Evolutionary conservation across 1,284 basidiomycete species (phyloP), one percentile per base, ranked within the genome.

Genomic region (Afroboletus lepidellus): DNA sequence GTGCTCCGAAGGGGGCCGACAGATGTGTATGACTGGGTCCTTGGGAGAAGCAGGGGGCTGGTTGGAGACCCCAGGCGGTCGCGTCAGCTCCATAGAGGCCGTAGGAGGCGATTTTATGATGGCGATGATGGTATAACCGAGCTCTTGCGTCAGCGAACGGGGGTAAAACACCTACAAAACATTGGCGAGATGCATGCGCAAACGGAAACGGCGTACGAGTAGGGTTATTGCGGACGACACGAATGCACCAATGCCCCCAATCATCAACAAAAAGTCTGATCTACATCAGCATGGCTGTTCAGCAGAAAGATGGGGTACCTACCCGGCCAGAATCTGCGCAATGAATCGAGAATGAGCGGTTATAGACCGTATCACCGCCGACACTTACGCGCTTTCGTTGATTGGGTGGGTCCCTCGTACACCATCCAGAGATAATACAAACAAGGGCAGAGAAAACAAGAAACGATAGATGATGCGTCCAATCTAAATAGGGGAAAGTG

Each of bases 161-260:
- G 86, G 86, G 72, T 88, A 89, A 71, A 89, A 89, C 48, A 89
- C 79, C 84, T 87, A 43, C 13, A 47, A 20, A 37, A 45, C 23
- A 39, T 37, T 23, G 12, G 25, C 37, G 36, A 23, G 29, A 16
- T 18, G 33, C 33, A 46, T 44, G 38, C n/a, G 36, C 24, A 21
- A n/a, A 18, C 8, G 39, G 16, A 34, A 39, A 39, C 30, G 43
- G 52, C 50, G 61, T 61, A 87, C 86, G 18, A 90, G 74, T 36
- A 90, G 74, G 1, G 87, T 90, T 41, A 90, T 87, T 25, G 81
- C 80, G 23, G 87, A 87, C 5, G 86, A 89, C 20, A 87, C 75
- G 62, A 88, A 83, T 60, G 83, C 84, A 11, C 87, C 87, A 25
- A 90, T 77, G 12, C 77, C 85, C 15, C 80, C 83, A 42, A 84